Base-by-base conservation (phyloP, 345 rosid genomes). In the Durio zibethinus region DNA sequence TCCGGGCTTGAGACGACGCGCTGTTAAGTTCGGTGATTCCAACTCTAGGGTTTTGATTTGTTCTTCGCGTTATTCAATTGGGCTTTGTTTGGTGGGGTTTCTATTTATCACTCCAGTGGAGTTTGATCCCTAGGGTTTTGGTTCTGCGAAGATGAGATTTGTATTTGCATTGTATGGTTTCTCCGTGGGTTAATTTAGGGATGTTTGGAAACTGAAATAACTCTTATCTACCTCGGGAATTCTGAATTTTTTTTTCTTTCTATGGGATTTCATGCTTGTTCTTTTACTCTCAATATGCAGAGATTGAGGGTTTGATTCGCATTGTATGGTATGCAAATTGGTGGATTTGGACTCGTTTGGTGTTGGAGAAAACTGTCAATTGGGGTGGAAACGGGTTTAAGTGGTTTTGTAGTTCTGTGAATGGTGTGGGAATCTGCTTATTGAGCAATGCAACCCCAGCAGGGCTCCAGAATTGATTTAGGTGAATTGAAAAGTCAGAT, bases 381-480 rank as follows among this genome's bases (percentile, higher is more conserved):
- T 79, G 80, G 81, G 81, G 80, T 84, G 82, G 72, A 70, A 50
- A 71, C 77, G 18, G 61, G 80, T 66, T 75, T 75, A 50, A 29
- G 68, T 76, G 83, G 70, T 76, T 54, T 78, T 65, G 42, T 42
- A 27, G 78, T 75, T 79, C 81, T 76, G 70, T 87, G 81, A 61
- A 72, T 82, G 84, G 87, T 89, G 89, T 84, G 83, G 83, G 88
- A 85, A 76, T 79, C 82, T 80, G 76, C 70, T 83, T 78, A 56
- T 80, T 80, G 84, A 87, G 88, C 87, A 81, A 96, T 96, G 99
- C 97, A 87, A 83, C 90, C 88, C 47, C 91, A 82, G 80, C 95
- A 88, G 84, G 83, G 91, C 85, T 85, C 89, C 57, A 92, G 99
- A 86, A 83, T 91, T 40, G 92, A 97, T 88, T 86, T 97, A 81